Evolutionary conservation across 495 filamentous ascomycete genomes (phyloP).

Genomic region (Gamarada debralockiae): DNA sequence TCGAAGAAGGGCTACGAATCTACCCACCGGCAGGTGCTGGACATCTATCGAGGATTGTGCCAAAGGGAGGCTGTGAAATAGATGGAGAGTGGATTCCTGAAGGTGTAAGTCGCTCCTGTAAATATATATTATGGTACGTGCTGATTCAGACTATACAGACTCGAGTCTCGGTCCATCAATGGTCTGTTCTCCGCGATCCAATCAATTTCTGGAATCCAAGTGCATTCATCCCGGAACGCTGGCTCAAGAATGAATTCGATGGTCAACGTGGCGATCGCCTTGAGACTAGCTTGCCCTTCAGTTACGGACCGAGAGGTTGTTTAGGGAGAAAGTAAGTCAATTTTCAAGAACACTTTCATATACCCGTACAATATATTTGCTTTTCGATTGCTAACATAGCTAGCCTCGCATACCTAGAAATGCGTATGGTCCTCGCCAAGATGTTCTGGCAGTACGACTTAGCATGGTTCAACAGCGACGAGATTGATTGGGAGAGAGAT

Average conservation of each 20-base stretch:
- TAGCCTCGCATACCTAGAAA: constrained; percentile 47
- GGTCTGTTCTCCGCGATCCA: constrained; percentile 9
- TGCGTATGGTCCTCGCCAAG: constrained; percentile 48
- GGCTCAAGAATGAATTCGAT: constrained; percentile 19
- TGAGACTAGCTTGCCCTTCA: constrained; percentile 50
- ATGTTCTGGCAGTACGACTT: constrained; percentile 48
- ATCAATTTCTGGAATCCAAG: constrained; percentile 38
- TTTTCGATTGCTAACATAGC: neutral
- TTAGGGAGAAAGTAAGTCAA: constrained; percentile 50
- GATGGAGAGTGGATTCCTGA: constrained; percentile 16
- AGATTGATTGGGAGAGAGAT: constrained; percentile 9
- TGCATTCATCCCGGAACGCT: constrained; percentile 34
- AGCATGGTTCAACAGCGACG: constrained; percentile 8
- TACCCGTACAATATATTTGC: neutral
- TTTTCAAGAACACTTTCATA: neutral
- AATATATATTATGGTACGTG: neutral
- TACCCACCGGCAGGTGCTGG: constrained; percentile 53
- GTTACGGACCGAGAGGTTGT: constrained; percentile 54
- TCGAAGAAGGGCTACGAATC: constrained; percentile 56
- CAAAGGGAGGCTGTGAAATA: constrained; percentile 19
- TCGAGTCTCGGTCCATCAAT: constrained; percentile 9
- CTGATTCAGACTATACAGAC: constrained; percentile 14
- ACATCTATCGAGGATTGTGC: constrained; percentile 37
- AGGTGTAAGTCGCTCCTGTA: constrained; percentile 4
- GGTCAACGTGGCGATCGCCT: constrained; percentile 28